Conservation (phyloP, 139 green algal species). For the Gonium pectorale region DNA sequence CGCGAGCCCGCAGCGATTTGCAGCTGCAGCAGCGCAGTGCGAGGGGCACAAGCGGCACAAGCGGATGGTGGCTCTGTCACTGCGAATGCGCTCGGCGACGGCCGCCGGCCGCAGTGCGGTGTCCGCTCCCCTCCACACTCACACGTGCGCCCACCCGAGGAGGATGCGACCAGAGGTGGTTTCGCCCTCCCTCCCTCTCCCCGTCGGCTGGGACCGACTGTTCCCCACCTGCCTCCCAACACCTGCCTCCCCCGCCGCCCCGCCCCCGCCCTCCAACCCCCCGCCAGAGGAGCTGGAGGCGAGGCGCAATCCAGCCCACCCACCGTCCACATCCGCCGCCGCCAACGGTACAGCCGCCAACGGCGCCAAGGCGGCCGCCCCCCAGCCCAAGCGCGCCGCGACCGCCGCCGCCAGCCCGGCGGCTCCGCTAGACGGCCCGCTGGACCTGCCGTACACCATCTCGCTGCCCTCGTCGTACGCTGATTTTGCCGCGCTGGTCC, state of each 20-base stretch:
- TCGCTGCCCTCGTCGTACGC: conserved; percentile 79
- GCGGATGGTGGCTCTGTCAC: too few relatives aligned
- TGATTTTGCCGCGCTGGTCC: conserved; percentile 68
- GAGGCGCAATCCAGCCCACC: conserved; percentile 13
- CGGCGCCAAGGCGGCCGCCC: background rate
- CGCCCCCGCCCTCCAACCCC: background rate
- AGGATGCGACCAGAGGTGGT: too few relatives aligned
- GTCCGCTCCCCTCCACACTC: too few relatives aligned
- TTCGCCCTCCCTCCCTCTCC: too few relatives aligned
- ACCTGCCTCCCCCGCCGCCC: background rate
- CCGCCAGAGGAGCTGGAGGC: conserved; percentile 6
- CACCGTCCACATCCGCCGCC: background rate
- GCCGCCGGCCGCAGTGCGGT: too few relatives aligned
- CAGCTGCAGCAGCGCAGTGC: too few relatives aligned
- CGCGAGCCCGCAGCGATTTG: too few relatives aligned
- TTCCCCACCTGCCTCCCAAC: too few relatives aligned
- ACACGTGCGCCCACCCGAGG: too few relatives aligned
- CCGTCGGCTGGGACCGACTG: too few relatives aligned
- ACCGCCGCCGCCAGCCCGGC: conserved; percentile 14
- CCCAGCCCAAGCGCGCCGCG: background rate
- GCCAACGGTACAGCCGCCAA: background rate
- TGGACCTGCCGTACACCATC: conserved; percentile 88
- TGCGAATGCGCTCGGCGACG: too few relatives aligned
- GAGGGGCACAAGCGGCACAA: too few relatives aligned
- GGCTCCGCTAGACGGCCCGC: conserved; percentile 46